Base-by-base conservation (phyloP, 129 eudicot genomes). In the Sambucus nigra region DNA sequence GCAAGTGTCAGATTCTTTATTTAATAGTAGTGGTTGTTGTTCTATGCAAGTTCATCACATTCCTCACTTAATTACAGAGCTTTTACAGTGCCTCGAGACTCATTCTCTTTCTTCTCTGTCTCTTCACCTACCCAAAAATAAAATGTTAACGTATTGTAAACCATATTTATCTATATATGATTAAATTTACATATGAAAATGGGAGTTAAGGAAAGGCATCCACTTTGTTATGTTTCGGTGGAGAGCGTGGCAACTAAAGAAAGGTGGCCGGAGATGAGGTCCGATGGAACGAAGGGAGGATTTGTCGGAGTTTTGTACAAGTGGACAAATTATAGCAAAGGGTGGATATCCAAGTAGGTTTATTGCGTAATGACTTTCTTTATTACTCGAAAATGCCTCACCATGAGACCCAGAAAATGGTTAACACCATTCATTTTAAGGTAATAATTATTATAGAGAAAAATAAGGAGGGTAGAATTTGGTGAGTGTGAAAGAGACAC, bases 321-420 rank as follows among this genome's bases (percentile, higher is more conserved):
- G 46, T 87, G 96, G 96, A 87, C 94, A 0, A 87, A 87, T 61
- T 87, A 83, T 68, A 83, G 86, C 33, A 87, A 87, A 23, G 94
- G 96, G 0, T 87, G 96, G 96, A 85, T 89, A 87, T 83, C 94
- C 62, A 62, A 94, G 45, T 87, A 94, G 94, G 83, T 87, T 50
- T 83, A 24, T 48, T 87, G 55, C 82, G 79, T 0, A 73, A 80
- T 60, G 96, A 83, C 33, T 76, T 87, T 6, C 52, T 87, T 10
- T 87, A 89, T 0, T 87, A 87, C 66, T 76, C 94, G 0, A 87
- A 87, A 67, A 67, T 74, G 24, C 76, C 67, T 20, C 69, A 74
- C 51, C n/a, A n/a, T n/a, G n/a, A n/a, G n/a, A n/a, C n/a, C n/a
- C 79, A 77, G 45, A 78, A 71, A 69, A 24, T 69, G 9, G 64